Base-by-base conservation (phyloP, 805 yeast genomes). In the Cyberlindnera misumaiensis region DNA sequence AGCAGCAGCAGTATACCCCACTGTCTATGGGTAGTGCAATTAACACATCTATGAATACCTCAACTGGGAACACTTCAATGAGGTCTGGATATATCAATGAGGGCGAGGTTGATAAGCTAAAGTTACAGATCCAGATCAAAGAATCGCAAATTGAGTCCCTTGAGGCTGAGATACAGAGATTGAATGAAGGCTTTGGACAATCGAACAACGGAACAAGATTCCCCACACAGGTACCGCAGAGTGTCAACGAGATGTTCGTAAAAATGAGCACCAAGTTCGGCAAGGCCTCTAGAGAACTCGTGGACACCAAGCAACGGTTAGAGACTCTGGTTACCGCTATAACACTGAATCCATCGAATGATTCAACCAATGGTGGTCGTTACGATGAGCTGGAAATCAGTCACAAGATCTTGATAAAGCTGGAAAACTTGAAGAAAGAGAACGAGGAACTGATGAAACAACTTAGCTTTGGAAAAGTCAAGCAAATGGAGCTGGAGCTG, bases 371-470 rank as follows among this genome's bases (percentile, higher is more conserved):
- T 26, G 60, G 67, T 40, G 88, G 87, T 3, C 65, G 80, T 41
- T 81, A 75, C 55, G 94, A 85, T 51, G 81, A 76, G 36, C 78
- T 83, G 50, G 88, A 83, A 39, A 61, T 83, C 34, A 77, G 89
- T 11, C 93, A 85, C 53, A 79, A 80, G 49, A 74, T 84, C 42
- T 65, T 85, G 29, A 68, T 70, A 30, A 76, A 83, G 49, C 50
- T 86, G 46, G 73, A 74, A 38, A 63, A 70, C 41, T 60, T 86
- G 42, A 75, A 75, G 14, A 72, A 70, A 33, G 95, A 86, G 53
- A 86, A 86, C 54, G 79, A 77, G 41, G 77, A 71, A 45, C 67
- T 86, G 61, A 70, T 80, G 44, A 75, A 75, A 49, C 76, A 83
- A 79, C 58, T 84, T 10, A 77, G 88, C 46, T 80, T 70, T 58